phyloP scores from a whole-genome alignment of 2,329 filamentous ascomycete species.

The Aspergillus uvarum region DNA sequence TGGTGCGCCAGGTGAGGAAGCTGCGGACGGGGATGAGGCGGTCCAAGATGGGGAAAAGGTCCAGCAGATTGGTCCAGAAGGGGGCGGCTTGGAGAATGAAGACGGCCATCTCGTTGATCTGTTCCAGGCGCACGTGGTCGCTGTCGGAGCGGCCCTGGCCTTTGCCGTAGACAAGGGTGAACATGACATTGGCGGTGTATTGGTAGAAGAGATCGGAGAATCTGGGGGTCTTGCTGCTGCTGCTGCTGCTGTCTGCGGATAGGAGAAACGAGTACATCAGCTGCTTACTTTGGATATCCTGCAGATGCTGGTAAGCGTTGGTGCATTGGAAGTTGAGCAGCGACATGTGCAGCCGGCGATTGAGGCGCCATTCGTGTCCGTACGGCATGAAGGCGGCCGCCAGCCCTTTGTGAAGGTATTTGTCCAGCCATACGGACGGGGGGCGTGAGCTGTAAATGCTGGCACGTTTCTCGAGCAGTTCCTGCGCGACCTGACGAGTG shows the following conservation, averaged over 20 bases:
- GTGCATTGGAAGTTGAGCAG: conserved; percentile 48
- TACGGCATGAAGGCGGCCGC: conserved; percentile 52
- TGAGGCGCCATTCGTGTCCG: conserved; percentile 48
- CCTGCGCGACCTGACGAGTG: conserved; percentile 32
- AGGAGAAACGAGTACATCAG: conserved; percentile 45
- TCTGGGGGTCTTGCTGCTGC: conserved; percentile 21
- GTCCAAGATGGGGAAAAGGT: conserved; percentile 15
- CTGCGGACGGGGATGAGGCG: background rate
- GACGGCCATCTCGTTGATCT: conserved; percentile 46
- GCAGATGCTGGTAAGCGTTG: conserved; percentile 48
- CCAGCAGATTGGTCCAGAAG: conserved; percentile 7
- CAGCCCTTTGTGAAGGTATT: conserved; percentile 36
- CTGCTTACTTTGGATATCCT: conserved; percentile 52
- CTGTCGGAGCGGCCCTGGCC: conserved; percentile 44
- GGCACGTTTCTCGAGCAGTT: conserved; percentile 41
- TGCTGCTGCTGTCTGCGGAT: too few relatives aligned
- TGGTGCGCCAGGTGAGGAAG: conserved; percentile 12
- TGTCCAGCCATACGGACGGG: conserved; percentile 23
- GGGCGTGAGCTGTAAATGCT: conserved; percentile 43
- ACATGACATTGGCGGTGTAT: conserved; percentile 52
- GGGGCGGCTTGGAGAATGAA: conserved; percentile 14
- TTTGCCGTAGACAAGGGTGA: conserved; percentile 53
- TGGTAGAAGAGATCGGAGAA: conserved; percentile 51
- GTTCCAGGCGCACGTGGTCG: conserved; percentile 45
- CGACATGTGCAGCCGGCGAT: conserved; percentile 45